phyloP scores from a whole-genome alignment of 2,329 filamentous ascomycete genomes.

The Sphaerulina vaccinii region DNA sequence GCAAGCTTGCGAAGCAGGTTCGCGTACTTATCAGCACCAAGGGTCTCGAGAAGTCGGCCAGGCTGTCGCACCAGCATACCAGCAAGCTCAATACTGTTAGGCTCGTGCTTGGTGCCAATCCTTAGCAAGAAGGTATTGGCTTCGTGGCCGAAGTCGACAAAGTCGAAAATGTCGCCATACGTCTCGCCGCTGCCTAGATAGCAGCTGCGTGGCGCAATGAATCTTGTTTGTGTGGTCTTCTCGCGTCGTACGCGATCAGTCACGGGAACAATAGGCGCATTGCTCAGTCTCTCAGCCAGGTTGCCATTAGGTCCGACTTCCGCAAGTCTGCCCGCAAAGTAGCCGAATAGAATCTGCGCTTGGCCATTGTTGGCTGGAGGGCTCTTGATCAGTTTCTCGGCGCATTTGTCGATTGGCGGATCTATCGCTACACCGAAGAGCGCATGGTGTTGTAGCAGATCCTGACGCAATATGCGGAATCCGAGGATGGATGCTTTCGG shows the following conservation, averaged over 20 bases:
- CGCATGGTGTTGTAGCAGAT: constrained; percentile 75
- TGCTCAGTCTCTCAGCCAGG: constrained; percentile 60
- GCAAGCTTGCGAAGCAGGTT: constrained; percentile 77
- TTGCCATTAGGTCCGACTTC: constrained; percentile 64
- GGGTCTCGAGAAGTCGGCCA: constrained; percentile 72
- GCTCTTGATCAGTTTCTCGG: constrained; percentile 67
- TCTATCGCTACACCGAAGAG: constrained; percentile 86
- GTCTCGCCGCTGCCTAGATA: constrained; percentile 71
- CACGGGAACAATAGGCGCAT: constrained; percentile 72
- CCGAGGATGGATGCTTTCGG: constrained; percentile 72
- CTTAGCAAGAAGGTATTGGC: constrained; percentile 86
- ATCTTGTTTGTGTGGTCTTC: constrained; percentile 42
- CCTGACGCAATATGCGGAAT: constrained; percentile 72
- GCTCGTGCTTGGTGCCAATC: constrained; percentile 87
- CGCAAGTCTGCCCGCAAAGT: constrained; percentile 73
- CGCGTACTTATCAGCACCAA: constrained; percentile 86
- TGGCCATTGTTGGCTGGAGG: constrained; percentile 67
- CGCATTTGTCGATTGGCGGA: constrained; percentile 74
- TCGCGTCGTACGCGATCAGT: constrained; percentile 24
- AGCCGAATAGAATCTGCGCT: constrained; percentile 74
- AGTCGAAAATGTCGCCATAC: constrained; percentile 92
- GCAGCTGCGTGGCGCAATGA: constrained; percentile 68
- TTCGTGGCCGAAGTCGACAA: constrained; percentile 86
- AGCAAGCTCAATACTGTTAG: constrained; percentile 82
- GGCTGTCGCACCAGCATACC: constrained; percentile 81